These are phyloP conservation scores for Nymphaea thermarum DNA, from an alignment of 164 flowering plant genomes.

Conservation along the genomic window DNA sequence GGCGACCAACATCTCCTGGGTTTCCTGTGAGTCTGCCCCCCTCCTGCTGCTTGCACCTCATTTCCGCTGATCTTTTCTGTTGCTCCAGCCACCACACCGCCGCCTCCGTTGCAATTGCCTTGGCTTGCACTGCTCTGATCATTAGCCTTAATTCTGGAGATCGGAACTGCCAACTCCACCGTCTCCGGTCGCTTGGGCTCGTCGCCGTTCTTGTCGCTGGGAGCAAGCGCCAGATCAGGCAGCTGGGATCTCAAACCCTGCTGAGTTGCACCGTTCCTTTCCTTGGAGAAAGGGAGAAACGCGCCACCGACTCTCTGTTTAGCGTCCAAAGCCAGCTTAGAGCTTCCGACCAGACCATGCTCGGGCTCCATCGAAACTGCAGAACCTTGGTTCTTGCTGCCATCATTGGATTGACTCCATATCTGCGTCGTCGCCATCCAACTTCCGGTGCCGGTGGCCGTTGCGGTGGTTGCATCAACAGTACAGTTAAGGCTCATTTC, in stretches of 20 bases:
- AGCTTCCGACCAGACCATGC: conserved; percentile 25
- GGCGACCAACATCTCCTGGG: conserved; percentile 99
- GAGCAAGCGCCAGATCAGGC: conserved; percentile 63
- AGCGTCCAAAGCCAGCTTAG: conserved; percentile 42
- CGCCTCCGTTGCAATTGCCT: not conserved
- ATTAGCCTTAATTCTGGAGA: not conserved
- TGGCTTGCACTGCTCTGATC: not conserved
- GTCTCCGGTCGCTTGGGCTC: not conserved
- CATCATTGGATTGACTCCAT: conserved; percentile 64
- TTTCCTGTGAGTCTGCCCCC: conserved; percentile 57
- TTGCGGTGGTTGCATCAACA: conserved; percentile 18
- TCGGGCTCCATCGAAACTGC: conserved; percentile 20
- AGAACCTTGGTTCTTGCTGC: conserved; percentile 22
- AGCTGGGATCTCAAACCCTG: conserved; percentile 16
- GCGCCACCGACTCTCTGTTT: conserved; percentile 76
- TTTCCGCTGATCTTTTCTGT: conserved; percentile 16
- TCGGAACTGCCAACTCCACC: not conserved
- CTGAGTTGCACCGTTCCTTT: conserved; percentile 22
- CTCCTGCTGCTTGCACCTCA: not conserved
- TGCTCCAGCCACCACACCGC: conserved; percentile 21
- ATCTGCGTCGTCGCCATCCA: conserved; percentile 90
- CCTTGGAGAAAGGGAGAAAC: conserved; percentile 81
- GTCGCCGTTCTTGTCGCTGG: conserved; percentile 26
- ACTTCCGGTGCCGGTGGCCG: conserved; percentile 15
- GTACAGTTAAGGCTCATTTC: conserved; percentile 19